These are phyloP conservation scores for Magnaporthiopsis incrustans DNA, from an alignment of 2,329 filamentous ascomycete species.

Conservation along the genomic window DNA sequence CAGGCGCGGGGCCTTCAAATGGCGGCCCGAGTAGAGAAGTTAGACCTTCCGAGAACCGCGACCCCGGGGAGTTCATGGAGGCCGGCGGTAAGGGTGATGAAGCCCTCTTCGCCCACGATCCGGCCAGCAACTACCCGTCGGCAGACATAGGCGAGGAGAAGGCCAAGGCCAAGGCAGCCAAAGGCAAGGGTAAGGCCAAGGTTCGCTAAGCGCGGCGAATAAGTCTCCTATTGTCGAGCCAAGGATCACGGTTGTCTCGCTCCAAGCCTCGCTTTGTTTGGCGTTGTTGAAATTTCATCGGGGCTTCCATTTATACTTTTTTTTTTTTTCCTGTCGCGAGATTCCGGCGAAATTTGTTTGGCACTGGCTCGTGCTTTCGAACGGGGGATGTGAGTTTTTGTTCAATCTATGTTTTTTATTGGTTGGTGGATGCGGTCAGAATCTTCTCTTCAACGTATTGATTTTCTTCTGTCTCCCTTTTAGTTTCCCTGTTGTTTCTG, in stretches of 20 bases:
- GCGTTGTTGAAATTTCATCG: not conserved
- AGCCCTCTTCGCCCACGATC: conserved; percentile 61
- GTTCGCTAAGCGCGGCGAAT: not conserved
- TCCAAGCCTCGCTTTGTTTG: not conserved
- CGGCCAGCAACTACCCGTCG: conserved; percentile 39
- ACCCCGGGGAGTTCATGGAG: conserved; percentile 69
- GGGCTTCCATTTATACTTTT: not conserved
- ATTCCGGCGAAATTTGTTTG: not conserved
- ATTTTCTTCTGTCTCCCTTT: not conserved
- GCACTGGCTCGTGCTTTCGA: not conserved
- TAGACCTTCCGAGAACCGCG: conserved; percentile 58
- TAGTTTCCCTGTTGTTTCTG: not conserved
- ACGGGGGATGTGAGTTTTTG: not conserved
- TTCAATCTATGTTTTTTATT: not conserved
- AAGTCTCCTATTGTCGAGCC: too few relatives aligned
- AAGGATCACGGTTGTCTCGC: not conserved
- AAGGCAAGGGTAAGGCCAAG: conserved; percentile 16
- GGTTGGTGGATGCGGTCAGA: not conserved
- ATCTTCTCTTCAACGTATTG: too few relatives aligned
- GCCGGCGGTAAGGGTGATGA: conserved; percentile 84
- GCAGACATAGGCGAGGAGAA: conserved; percentile 25
- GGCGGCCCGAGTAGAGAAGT: conserved; percentile 43
- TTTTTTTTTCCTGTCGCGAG: not conserved
- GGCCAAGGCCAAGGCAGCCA: conserved; percentile 9
- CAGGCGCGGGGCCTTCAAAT: conserved; percentile 2